Percentiles rank a stretch among this genome's conserved stretches.
These are phyloP conservation scores for Naegleria gruberi DNA, from an alignment of 208 protist species.

Conservation along the genomic window DNA sequence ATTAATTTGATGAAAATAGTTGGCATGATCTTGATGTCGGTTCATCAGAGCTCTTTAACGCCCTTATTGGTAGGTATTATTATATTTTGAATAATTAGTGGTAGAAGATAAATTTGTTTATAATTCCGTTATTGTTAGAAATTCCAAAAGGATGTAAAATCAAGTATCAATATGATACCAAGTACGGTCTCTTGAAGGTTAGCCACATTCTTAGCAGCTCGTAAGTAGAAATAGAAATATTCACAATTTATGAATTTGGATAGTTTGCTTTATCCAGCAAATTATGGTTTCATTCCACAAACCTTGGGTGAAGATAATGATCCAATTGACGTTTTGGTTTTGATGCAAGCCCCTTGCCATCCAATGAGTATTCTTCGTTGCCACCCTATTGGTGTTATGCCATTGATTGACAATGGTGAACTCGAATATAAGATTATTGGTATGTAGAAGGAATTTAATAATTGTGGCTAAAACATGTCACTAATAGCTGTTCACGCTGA, in stretches of 20 bases:
- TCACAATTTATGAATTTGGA: not conserved
- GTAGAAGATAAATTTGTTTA: not conserved
- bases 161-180: slow-evolving; percentile 30
- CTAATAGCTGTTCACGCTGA: slow-evolving; percentile 10
- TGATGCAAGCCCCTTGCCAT: not conserved
- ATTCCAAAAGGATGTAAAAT: slow-evolving; percentile 28
- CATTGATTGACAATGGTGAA: slow-evolving; percentile 17
- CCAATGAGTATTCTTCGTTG: not conserved
- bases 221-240: not conserved
- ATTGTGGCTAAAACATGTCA: not conserved
- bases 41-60: not conserved
- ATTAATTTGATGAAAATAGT: not conserved
- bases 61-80: not conserved
- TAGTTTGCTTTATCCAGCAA: slow-evolving; percentile 23
- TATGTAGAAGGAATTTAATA: not conserved
- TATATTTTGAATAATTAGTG: too few species aligned
- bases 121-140: slow-evolving; percentile 15
- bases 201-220: slow-evolving; percentile 8
- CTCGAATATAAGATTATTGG: slow-evolving; percentile 4
- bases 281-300: slow-evolving; percentile 32
- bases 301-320: slow-evolving; percentile 22
- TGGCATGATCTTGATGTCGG: not conserved
- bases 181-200: slow-evolving; percentile 19
- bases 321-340: slow-evolving; percentile 26
- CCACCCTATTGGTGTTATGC: slow-evolving; percentile 26